Percentiles rank a stretch among this genome's conserved stretches.
These are phyloP conservation scores for Teratosphaeria pseudoeucalypti DNA, from an alignment of 2,329 filamentous ascomycete genomes.

Conservation along the genomic window DNA sequence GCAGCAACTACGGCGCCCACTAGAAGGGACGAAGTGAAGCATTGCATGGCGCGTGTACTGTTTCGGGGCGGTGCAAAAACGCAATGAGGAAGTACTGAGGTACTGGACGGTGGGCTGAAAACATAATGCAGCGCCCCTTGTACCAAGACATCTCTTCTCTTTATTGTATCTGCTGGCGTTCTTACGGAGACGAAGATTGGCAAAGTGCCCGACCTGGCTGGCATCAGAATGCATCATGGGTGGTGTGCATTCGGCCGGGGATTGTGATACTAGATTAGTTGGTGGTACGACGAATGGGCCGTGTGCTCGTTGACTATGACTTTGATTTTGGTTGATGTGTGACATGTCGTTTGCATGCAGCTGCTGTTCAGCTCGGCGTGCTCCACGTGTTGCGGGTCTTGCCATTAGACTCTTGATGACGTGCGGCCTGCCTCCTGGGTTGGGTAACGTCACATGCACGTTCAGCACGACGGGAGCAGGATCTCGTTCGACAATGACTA, in stretches of 20 bases:
- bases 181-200: not conserved
- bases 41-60: not conserved
- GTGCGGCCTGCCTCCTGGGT: not conserved
- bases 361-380: not conserved
- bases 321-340: not conserved
- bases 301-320: not conserved
- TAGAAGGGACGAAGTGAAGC: slow-evolving; percentile 1
- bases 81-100: not conserved
- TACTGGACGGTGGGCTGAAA: not conserved
- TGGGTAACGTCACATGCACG: not conserved
- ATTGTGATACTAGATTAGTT: not conserved
- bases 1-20: slow-evolving; percentile 21
- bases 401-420: not conserved
- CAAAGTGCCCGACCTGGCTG: not conserved
- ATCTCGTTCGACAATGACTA: not conserved
- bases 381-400: not conserved
- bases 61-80: not conserved
- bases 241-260: not conserved
- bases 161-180: not conserved
- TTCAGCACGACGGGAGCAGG: not conserved
- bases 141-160: not conserved
- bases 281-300: not conserved
- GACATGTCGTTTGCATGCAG: not conserved
- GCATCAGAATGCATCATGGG: not conserved
- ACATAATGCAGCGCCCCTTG: not conserved